These are phyloP conservation scores for Leptodontidium sp. DNA, from an alignment of 2,329 filamentous ascomycete genomes.

Conservation along the genomic window DNA sequence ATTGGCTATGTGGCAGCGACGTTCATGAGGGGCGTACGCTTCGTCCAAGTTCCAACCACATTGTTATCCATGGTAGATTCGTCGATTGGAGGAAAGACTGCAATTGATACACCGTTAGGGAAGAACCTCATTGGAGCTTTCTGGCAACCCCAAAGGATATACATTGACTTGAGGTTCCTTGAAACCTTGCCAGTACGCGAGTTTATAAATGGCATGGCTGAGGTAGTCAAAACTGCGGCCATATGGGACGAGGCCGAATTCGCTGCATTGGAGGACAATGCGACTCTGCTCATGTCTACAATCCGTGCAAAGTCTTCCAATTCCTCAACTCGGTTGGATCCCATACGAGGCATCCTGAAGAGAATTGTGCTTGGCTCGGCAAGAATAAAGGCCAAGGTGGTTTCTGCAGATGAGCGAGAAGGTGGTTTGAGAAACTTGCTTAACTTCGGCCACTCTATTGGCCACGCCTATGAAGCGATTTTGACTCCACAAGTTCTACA, in stretches of 20 bases:
- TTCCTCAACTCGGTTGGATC: slow-evolving; percentile 64
- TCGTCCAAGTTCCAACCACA: slow-evolving; percentile 96
- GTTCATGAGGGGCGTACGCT: slow-evolving; percentile 97
- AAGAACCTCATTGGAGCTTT: slow-evolving; percentile 97
- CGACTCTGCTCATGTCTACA: slow-evolving; percentile 76
- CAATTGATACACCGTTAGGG: slow-evolving; percentile 93
- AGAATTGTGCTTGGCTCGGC: slow-evolving; percentile 84
- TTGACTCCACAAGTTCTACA: slow-evolving; percentile 95
- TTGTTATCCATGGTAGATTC: slow-evolving; percentile 98
- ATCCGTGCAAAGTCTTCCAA: slow-evolving; percentile 68
- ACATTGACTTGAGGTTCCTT: slow-evolving; percentile 91
- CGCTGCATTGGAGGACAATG: slow-evolving; percentile 81
- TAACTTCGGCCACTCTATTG: slow-evolving; percentile 98
- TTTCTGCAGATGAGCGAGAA: slow-evolving; percentile 93
- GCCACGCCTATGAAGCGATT: slow-evolving; percentile 95
- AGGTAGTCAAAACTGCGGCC: slow-evolving; percentile 96
- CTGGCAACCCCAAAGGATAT: slow-evolving; percentile 94
- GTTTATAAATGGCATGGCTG: slow-evolving; percentile 98
- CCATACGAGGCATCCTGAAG: slow-evolving; percentile 76
- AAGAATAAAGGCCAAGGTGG: slow-evolving; percentile 92
- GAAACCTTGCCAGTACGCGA: slow-evolving; percentile 90
- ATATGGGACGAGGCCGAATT: slow-evolving; percentile 95
- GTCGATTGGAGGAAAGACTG: slow-evolving; percentile 97
- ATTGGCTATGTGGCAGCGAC: slow-evolving; percentile 97
- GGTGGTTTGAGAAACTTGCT: slow-evolving; percentile 92